Percentiles rank a stretch among this genome's conserved stretches.
Evolutionary conservation across 257 asterid genomes (phyloP).

Genomic region (Scutellaria barbata): DNA sequence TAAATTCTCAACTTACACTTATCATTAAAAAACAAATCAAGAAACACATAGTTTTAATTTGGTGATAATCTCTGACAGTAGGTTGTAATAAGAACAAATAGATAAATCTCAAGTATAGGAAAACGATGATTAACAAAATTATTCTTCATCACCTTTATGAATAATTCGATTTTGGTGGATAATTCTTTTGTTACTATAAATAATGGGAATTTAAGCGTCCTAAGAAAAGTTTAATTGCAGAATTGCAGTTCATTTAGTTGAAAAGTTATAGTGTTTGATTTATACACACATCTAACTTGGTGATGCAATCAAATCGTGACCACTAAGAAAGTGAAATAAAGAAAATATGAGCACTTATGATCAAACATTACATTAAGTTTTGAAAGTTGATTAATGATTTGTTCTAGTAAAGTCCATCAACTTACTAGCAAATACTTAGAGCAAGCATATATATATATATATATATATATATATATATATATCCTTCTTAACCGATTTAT

Average conservation of each 20-base stretch:
- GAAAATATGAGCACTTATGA: slow-evolving; percentile 29
- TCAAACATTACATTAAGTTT: slow-evolving; percentile 33
- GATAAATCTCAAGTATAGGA: no score
- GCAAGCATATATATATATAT: no score
- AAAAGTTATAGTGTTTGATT: slow-evolving; percentile 27
- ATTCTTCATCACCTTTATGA: no score
- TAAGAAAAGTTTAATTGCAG: slow-evolving; percentile 18
- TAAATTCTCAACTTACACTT: no score
- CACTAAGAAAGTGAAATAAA: slow-evolving; percentile 32
- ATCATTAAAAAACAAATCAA: no score
- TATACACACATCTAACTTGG: slow-evolving; percentile 35
- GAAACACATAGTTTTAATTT: no score
- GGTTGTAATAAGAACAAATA: no score
- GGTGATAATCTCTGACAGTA: no score
- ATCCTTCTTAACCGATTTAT: background rate
- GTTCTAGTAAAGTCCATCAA: slow-evolving; percentile 26
- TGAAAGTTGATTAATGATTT: slow-evolving; percentile 28
- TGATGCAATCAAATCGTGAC: slow-evolving; percentile 37
- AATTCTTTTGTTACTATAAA: background rate
- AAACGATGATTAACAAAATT: no score
- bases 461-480: no score
- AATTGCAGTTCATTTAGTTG: slow-evolving; percentile 13
- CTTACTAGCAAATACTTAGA: background rate
- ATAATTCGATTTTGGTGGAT: background rate
- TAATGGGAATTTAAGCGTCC: slow-evolving; percentile 2